These are phyloP conservation scores for Trypanosoma melophagium DNA, from an alignment of 208 protist species.

Conservation along the genomic window DNA sequence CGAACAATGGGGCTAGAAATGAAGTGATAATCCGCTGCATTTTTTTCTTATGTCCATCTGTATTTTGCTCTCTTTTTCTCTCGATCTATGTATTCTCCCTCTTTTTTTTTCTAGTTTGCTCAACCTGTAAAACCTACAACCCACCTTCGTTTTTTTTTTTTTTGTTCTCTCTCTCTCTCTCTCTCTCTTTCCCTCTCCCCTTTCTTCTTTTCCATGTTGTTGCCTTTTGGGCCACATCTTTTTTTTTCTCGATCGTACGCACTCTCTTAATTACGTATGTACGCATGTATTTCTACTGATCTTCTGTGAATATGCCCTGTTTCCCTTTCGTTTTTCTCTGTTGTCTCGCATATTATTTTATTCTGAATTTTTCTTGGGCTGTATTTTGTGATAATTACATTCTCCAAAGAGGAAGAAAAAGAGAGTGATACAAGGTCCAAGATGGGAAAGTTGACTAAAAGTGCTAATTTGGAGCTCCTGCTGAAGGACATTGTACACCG, in stretches of 20 bases:
- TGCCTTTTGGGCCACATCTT: conserved; percentile 1
- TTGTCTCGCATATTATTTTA: not conserved
- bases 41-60: not conserved
- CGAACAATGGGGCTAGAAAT: not conserved
- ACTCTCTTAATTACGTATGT: not conserved
- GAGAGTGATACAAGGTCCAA: not conserved
- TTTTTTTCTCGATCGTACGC: conserved; percentile 4
- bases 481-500: conserved; percentile 78
- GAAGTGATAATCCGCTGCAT: not conserved
- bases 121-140: not conserved
- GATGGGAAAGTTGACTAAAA: conserved; percentile 19
- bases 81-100: not conserved
- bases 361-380: not conserved
- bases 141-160: conserved; percentile 1
- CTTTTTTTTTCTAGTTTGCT: not conserved
- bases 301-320: not conserved
- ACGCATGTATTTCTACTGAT: not conserved
- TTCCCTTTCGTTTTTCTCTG: conserved; percentile 3
- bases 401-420: not conserved
- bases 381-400: not conserved
- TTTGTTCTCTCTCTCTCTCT: conserved; percentile 21
- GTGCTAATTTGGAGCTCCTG: conserved; percentile 73
- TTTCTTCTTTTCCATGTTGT: not conserved
- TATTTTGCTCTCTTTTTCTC: not conserved
- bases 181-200: conserved; percentile 10